Evolutionary conservation across 345 rosid species (phyloP).

Genomic region (Hypericum perforatum): DNA sequence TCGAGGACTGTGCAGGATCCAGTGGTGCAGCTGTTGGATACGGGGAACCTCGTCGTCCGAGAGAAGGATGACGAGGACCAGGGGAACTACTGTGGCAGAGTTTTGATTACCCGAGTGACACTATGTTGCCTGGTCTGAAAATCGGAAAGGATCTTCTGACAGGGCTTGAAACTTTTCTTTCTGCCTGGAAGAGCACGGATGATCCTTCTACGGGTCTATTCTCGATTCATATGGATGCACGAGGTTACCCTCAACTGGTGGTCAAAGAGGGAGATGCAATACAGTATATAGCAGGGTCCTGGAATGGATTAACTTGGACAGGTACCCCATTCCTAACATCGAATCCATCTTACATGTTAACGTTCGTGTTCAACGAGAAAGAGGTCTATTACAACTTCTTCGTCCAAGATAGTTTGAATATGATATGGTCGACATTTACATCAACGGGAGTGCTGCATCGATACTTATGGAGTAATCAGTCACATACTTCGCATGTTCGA

Average conservation of each 20-base stretch:
- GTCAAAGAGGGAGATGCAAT: background rate
- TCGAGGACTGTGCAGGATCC: background rate
- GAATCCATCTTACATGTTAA: background rate
- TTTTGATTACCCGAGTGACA: background rate
- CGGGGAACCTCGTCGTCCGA: background rate
- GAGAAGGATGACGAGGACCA: background rate
- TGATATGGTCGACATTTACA: background rate
- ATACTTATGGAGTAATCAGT: background rate
- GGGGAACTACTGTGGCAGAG: background rate
- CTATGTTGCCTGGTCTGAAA: background rate
- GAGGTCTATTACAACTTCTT: background rate
- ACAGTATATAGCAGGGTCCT: background rate
- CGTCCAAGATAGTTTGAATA: background rate
- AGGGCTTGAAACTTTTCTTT: background rate
- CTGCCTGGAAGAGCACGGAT: background rate
- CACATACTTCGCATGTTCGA: background rate
- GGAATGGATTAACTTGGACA: slow-evolving; percentile 8
- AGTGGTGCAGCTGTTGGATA: background rate
- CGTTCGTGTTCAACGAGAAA: background rate
- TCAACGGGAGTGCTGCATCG: background rate
- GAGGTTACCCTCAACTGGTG: background rate
- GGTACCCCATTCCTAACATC: background rate
- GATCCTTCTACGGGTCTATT: background rate
- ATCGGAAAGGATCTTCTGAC: background rate
- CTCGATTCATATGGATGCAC: background rate